Percentiles rank a stretch among this genome's conserved stretches.
Evolutionary conservation across 1,284 basidiomycete species (phyloP).

Genomic region (Papiliotrema laurentii): DNA sequence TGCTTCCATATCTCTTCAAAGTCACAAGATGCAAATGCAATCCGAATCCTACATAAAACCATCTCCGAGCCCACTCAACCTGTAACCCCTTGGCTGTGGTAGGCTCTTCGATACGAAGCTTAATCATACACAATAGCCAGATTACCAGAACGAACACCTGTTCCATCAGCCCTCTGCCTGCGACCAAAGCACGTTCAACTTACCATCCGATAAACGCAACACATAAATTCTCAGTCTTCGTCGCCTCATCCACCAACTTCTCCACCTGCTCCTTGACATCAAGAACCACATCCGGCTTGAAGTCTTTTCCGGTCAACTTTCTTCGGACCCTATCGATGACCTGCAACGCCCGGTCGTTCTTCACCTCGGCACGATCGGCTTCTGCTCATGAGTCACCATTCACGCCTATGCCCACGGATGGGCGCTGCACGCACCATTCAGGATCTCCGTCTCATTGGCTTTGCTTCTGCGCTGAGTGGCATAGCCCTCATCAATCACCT

Average conservation of each 20-base stretch:
- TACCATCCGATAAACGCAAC: conserved; percentile 95
- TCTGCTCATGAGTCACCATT: conserved; percentile 16
- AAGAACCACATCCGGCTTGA: conserved; percentile 73
- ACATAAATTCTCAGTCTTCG: conserved; percentile 85
- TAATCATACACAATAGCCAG: too few species aligned
- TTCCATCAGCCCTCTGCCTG: conserved; percentile 1
- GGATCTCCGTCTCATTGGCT: conserved; percentile 49
- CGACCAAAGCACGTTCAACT: conserved; percentile 7
- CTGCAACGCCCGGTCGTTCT: conserved; percentile 80
- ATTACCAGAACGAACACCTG: conserved; percentile 43
- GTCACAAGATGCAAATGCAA: too few species aligned
- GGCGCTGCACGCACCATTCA: conserved; percentile 34
- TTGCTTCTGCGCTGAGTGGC: conserved; percentile 36
- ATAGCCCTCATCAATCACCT: conserved; percentile 27
- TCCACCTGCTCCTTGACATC: conserved; percentile 77
- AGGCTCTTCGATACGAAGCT: too few species aligned
- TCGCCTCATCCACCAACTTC: conserved; percentile 84
- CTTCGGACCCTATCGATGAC: conserved; percentile 91
- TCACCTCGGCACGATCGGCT: conserved; percentile 63
- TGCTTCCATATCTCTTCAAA: too few species aligned
- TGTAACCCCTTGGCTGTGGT: too few species aligned
- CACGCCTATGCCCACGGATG: background rate
- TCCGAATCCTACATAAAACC: too few species aligned
- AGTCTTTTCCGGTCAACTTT: conserved; percentile 89
- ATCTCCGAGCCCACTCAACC: too few species aligned